Base-by-base conservation (phyloP, 2,329 filamentous ascomycete species). In the Sporothrix sp. region DNA sequence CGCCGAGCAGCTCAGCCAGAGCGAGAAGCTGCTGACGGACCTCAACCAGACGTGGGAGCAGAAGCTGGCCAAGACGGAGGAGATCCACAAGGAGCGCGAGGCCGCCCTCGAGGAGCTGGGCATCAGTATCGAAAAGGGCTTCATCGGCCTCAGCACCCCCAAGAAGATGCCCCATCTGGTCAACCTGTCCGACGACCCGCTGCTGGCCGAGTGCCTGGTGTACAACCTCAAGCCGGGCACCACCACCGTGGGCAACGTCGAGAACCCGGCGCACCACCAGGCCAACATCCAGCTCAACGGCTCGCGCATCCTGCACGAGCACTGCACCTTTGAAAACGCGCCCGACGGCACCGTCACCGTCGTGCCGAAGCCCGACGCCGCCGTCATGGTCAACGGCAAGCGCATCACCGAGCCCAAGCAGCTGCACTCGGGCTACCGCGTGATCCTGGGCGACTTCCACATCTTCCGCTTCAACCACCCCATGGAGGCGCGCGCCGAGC, bases 151-250 rank as follows among this genome's bases (percentile, higher is more conserved):
- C 54, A 91, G 88, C 54, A 97, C 90, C 18, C 93, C 93, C 1
- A 98, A 98, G 71, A 96, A 96, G 69, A 98, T 97, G 87, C 93
- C 93, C 8, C 93, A 98, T 80, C 71, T 98, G 68, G 93, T 98
- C 68, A 98, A 98, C 65, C 70, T 98, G 58, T 96, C 90, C n/a
- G 87, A 93, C 63, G 87, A 93, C 62, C 93, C 93, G 8, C 74
- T 98, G 28, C 76, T 98, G 39, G 90, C 91, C 5, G 93, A 98
- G 69, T 98, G 93, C 68, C 72, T 98, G 52, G 88, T 98, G 35
- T 98, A 98, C 71, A 98, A 98, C 62, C 78, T 98, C 58, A 98
- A 98, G 66, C 91, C 93, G 7, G 93, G 93, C 28, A 86, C 81
- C 8, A 98, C 93, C 0, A 91, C 87, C 0, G 93, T 98, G 18